Percentiles rank a stretch among this genome's conserved stretches.
These are phyloP conservation scores for Arctium minus DNA, from an alignment of 129 eudicot genomes.

Conservation along the genomic window DNA sequence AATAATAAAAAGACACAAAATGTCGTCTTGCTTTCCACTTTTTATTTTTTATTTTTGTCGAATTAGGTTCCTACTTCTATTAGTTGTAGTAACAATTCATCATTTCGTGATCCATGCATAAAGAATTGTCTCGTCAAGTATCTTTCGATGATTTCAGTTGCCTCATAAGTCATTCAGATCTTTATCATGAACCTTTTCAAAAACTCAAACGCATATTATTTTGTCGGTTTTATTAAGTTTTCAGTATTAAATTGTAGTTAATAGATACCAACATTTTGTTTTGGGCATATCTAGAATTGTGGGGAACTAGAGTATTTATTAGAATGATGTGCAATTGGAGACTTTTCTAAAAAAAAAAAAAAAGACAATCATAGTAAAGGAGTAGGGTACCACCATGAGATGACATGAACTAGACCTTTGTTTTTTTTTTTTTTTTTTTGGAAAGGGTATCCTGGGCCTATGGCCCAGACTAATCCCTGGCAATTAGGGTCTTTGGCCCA, in stretches of 20 bases:
- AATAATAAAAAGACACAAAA: not conserved
- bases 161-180: not conserved
- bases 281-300: not conserved
- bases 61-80: not conserved
- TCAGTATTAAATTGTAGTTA: not conserved
- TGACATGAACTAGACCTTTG: slow-evolving; percentile 12
- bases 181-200: not conserved
- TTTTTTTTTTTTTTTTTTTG: no score
- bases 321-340: not conserved
- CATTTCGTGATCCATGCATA: not conserved
- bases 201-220: not conserved
- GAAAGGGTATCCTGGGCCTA: no score
- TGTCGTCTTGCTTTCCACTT: not conserved
- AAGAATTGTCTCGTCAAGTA: not conserved
- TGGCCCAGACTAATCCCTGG: no score
- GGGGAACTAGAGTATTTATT: not conserved
- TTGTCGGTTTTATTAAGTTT: slow-evolving; percentile 6
- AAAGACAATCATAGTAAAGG: slow-evolving; percentile 1
- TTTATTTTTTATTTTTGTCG: not conserved
- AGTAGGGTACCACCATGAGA: slow-evolving; percentile 25
- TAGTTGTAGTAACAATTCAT: not conserved
- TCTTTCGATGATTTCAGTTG: not conserved
- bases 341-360: not conserved
- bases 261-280: not conserved
- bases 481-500: no score